Percentiles rank a stretch among this genome's conserved stretches.
phyloP scores from a whole-genome alignment of 2,329 filamentous ascomycete genomes.

The Aureobasidium sp. region DNA sequence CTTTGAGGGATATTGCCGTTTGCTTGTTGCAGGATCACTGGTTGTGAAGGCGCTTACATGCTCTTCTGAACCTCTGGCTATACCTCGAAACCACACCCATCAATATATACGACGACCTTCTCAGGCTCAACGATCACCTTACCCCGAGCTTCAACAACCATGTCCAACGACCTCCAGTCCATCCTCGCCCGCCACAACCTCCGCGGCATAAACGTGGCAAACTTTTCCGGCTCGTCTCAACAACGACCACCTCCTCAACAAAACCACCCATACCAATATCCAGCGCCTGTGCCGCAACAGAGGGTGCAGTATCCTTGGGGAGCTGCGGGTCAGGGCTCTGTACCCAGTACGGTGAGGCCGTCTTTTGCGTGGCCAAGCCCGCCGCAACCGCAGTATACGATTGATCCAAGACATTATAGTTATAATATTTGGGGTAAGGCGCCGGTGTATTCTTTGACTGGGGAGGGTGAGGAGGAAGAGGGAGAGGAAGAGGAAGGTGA shows the following conservation, averaged over 20 bases:
- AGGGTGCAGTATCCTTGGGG: background rate
- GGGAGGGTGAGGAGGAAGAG: constrained; percentile 8
- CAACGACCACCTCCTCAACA: background rate
- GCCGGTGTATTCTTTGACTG: background rate
- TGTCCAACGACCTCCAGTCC: background rate
- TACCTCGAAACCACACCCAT: background rate
- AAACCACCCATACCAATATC: background rate
- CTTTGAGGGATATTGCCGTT: no score
- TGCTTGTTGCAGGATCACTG: no score
- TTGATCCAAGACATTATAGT: constrained; percentile 7
- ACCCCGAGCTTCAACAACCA: background rate
- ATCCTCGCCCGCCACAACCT: constrained; percentile 8
- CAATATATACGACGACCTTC: background rate
- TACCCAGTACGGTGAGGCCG: background rate
- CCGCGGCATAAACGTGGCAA: background rate
- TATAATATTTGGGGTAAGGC: constrained; percentile 5
- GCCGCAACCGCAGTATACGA: background rate
- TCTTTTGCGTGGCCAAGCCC: background rate
- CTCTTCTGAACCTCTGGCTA: background rate
- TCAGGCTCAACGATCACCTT: no score
- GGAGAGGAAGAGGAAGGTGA: background rate
- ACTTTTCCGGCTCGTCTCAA: background rate
- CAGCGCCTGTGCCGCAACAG: background rate
- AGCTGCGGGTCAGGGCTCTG: background rate
- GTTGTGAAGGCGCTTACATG: background rate